Conservation (phyloP, 1,284 basidiomycete species). For the Puccinia coronata region DNA sequence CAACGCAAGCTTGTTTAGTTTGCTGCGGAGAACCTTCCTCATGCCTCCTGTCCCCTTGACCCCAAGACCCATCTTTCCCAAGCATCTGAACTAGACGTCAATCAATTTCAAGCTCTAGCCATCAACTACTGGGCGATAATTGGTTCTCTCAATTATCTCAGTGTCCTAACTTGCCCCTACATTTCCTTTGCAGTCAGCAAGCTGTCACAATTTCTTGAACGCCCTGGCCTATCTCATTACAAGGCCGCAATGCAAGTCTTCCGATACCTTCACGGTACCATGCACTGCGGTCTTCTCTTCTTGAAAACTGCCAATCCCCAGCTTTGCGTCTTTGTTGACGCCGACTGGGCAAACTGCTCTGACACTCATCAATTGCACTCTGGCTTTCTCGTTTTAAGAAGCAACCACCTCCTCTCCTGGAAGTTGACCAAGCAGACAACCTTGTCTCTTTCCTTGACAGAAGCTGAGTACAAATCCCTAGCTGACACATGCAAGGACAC, state of each 20-base stretch:
- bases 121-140: no score
- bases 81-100: not conserved
- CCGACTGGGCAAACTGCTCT: slow-evolving; percentile 12
- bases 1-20: no score
- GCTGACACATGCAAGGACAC: not conserved
- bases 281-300: not conserved
- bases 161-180: no score
- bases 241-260: slow-evolving; percentile 11
- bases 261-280: not conserved
- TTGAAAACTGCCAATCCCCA: not conserved
- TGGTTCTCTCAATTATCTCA: no score
- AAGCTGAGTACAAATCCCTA: slow-evolving; percentile 26
- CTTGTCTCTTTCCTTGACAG: not conserved
- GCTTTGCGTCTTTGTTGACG: not conserved
- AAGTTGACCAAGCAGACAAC: no score
- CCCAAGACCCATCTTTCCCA: not conserved
- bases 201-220: no score
- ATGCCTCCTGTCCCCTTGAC: no score
- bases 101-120: no score
- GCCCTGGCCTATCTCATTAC: not conserved
- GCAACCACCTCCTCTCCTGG: not conserved
- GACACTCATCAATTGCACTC: not conserved
- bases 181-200: no score
- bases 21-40: no score
- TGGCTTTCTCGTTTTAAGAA: not conserved